These are phyloP conservation scores for Suillus alpinus DNA, from an alignment of 768 basidiomycete genomes.

Conservation along the genomic window DNA sequence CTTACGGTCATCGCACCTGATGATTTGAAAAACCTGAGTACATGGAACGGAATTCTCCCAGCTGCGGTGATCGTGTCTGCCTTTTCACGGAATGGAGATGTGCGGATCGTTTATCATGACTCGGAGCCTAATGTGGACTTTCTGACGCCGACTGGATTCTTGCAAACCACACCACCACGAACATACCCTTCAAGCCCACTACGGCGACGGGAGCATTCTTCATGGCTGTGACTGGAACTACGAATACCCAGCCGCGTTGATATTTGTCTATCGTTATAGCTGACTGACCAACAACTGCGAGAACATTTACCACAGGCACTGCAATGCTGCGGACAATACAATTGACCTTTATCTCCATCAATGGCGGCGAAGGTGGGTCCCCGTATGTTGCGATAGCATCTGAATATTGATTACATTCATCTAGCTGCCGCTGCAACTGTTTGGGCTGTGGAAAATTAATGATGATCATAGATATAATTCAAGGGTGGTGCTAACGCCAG, in stretches of 20 bases:
- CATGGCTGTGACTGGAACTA: slow-evolving; percentile 74
- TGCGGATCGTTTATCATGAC: slow-evolving; percentile 74
- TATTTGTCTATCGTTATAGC: slow-evolving; percentile 6
- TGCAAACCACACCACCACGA: slow-evolving; percentile 69
- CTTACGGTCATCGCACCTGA: slow-evolving; percentile 65
- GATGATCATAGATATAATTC: neutral
- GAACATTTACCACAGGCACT: slow-evolving; percentile 83
- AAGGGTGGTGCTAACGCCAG: neutral
- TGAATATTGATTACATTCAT: slow-evolving; percentile 30
- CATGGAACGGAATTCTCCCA: slow-evolving; percentile 67
- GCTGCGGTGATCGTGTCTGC: slow-evolving; percentile 31
- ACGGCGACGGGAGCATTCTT: slow-evolving; percentile 72
- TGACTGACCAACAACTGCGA: slow-evolving; percentile 55
- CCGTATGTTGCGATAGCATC: neutral
- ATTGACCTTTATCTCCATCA: slow-evolving; percentile 71
- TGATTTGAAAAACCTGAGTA: slow-evolving; percentile 33
- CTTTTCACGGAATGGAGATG: slow-evolving; percentile 65
- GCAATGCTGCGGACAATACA: slow-evolving; percentile 54
- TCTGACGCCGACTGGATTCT: slow-evolving; percentile 62
- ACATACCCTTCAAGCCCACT: slow-evolving; percentile 67
- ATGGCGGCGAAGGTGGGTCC: slow-evolving; percentile 69
- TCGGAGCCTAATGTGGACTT: slow-evolving; percentile 48
- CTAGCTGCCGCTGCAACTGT: slow-evolving; percentile 63
- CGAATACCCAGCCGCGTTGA: slow-evolving; percentile 56
- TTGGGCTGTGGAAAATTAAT: slow-evolving; percentile 73